These are phyloP conservation scores for Dryas drummondii DNA, from an alignment of 306 rosid species.

Conservation along the genomic window DNA sequence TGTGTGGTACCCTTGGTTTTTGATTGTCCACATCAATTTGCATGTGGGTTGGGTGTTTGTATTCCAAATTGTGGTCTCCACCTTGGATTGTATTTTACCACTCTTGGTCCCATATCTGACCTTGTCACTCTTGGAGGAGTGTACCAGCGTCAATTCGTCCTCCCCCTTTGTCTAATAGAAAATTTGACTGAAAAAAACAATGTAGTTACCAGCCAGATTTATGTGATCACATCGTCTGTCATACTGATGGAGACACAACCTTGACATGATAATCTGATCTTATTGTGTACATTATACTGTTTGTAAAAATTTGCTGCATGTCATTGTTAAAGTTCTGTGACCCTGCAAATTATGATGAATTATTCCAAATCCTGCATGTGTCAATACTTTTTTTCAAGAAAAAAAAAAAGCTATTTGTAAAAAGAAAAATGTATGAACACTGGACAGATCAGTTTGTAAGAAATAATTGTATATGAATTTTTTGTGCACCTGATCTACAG, in stretches of 20 bases:
- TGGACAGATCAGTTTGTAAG: too few relatives aligned
- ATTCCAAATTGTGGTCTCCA: slow-evolving; percentile 8
- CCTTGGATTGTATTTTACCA: not conserved
- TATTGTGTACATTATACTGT: not conserved
- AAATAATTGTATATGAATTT: not conserved
- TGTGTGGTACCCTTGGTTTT: slow-evolving; percentile 5
- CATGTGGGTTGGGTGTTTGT: not conserved
- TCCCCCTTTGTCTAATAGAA: too few relatives aligned
- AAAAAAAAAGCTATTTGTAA: too few relatives aligned
- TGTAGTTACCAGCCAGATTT: too few relatives aligned
- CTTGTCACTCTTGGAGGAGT: too few relatives aligned
- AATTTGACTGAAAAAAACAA: too few relatives aligned
- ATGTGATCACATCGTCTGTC: too few relatives aligned
- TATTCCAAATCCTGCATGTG: slow-evolving; percentile 4
- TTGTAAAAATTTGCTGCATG: not conserved
- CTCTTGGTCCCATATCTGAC: not conserved
- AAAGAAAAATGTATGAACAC: too few relatives aligned
- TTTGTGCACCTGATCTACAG: slow-evolving; percentile 25
- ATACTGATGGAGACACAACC: too few relatives aligned
- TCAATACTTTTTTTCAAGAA: not conserved
- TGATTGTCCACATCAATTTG: slow-evolving; percentile 5
- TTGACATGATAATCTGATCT: not conserved
- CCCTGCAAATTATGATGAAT: not conserved
- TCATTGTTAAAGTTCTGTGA: not conserved
- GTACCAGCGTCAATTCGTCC: too few relatives aligned